Evolutionary conservation across 2,329 filamentous ascomycete species (phyloP).

Genomic region (Taxawa tesnikishii): DNA sequence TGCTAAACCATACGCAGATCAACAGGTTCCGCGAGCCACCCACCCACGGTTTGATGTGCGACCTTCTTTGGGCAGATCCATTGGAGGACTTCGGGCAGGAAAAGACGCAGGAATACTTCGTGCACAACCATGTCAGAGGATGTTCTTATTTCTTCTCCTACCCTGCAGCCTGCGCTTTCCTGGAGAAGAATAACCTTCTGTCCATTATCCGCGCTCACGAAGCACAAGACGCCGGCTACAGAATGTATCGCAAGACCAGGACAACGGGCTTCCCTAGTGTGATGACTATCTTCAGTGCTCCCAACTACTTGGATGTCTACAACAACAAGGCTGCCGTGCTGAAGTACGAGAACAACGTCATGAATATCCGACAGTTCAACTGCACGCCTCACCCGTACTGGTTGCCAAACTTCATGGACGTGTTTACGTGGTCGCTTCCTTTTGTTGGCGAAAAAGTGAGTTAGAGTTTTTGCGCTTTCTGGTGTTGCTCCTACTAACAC

Average conservation of each 20-base stretch:
- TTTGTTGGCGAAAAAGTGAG: constrained; percentile 81
- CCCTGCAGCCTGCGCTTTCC: constrained; percentile 87
- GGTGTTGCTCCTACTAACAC: not conserved
- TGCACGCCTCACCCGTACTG: constrained; percentile 98
- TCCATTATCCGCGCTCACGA: constrained; percentile 97
- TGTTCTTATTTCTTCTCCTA: constrained; percentile 99
- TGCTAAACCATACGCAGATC: constrained; percentile 44
- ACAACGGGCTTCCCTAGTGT: constrained; percentile 98
- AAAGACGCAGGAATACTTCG: constrained; percentile 93
- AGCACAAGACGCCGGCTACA: constrained; percentile 94
- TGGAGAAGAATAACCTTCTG: constrained; percentile 97
- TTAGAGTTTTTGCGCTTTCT: too few species aligned
- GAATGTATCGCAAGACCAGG: constrained; percentile 97
- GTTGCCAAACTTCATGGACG: constrained; percentile 99
- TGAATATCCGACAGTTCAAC: constrained; percentile 99
- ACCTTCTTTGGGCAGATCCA: constrained; percentile 97
- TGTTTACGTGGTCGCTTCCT: constrained; percentile 98
- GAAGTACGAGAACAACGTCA: constrained; percentile 99
- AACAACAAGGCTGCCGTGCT: constrained; percentile 99
- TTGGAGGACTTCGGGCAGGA: constrained; percentile 98
- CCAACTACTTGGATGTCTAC: constrained; percentile 97
- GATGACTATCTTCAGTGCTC: constrained; percentile 99
- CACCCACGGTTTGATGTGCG: constrained; percentile 96
- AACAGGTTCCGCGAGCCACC: constrained; percentile 96
- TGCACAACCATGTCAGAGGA: constrained; percentile 96